A percentile compares a stretch with the other conserved stretches of the same genome.
These are phyloP conservation scores for Metschnikowia santaceciliae DNA, from an alignment of 805 yeast genomes.

Conservation along the genomic window DNA sequence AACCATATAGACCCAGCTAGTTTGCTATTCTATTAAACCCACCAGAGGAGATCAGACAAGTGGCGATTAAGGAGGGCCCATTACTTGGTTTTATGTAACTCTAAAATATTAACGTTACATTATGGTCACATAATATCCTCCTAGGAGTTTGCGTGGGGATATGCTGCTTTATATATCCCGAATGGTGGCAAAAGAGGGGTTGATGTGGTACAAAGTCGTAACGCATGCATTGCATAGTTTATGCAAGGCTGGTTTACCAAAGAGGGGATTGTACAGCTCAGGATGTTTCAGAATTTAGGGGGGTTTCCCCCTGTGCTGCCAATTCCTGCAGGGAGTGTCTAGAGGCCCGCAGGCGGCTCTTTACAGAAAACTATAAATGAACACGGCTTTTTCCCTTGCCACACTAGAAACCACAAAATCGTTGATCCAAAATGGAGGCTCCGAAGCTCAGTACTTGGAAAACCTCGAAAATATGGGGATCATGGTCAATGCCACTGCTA, in stretches of 20 bases:
- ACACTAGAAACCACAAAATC: background rate
- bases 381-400: background rate
- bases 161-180: background rate
- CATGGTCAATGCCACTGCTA: constrained; percentile 1
- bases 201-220: background rate
- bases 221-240: background rate
- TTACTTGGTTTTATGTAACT: too few relatives aligned
- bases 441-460: background rate
- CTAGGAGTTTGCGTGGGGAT: background rate
- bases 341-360: background rate
- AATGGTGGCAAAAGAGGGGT: background rate
- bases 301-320: background rate
- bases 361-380: constrained; percentile 2
- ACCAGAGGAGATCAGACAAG: too few relatives aligned
- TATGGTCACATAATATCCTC: background rate
- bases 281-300: background rate
- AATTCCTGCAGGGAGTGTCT: background rate
- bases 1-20: background rate
- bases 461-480: constrained; percentile 1
- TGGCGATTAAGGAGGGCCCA: too few relatives aligned
- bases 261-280: background rate
- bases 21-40: too few relatives aligned
- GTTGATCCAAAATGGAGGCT: constrained; percentile 5
- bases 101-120: background rate
- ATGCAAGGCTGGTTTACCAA: background rate